Evolutionary conservation across 192 early-diverging fungal species (phyloP).

Genomic region (Cladochytrium replicatum): DNA sequence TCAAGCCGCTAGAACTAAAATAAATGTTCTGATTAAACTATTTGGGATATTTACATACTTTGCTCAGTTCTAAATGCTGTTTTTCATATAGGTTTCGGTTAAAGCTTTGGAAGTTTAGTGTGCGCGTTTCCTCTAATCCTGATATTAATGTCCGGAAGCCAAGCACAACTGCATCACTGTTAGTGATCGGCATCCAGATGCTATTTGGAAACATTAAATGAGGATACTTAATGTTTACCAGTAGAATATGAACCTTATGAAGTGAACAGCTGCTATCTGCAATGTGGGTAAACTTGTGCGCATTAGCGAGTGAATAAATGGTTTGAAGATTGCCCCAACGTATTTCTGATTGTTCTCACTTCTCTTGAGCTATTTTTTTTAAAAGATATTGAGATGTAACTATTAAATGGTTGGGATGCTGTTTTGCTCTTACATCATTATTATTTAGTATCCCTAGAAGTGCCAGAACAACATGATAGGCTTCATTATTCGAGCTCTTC

Average conservation of each 20-base stretch:
- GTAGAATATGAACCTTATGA: constrained; percentile 21
- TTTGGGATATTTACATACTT: constrained; percentile 12
- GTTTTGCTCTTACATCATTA: constrained; percentile 22
- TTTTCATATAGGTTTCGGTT: constrained; percentile 18
- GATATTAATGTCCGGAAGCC: constrained; percentile 32
- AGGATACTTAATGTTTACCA: background rate
- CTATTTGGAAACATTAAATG: too few species aligned
- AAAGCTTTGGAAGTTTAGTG: constrained; percentile 24
- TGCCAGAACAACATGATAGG: constrained; percentile 26
- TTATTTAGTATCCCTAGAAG: constrained; percentile 32
- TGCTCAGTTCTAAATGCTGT: constrained; percentile 18
- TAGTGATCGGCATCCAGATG: constrained; percentile 44
- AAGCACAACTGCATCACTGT: constrained; percentile 36
- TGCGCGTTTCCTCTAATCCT: constrained; percentile 26
- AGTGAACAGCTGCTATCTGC: constrained; percentile 41
- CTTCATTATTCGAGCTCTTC: too few species aligned
- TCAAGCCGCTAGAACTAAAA: constrained; percentile 9
- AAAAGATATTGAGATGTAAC: constrained; percentile 3
- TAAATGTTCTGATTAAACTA: constrained; percentile 3
- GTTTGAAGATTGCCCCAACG: constrained; percentile 42
- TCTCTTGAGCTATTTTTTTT: constrained; percentile 15
- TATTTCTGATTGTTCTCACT: constrained; percentile 39
- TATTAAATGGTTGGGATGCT: background rate
- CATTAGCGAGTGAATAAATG: constrained; percentile 37
- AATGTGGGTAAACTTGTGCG: constrained; percentile 21